Evolutionary conservation across 352 stramenopile genomes (phyloP).

Genomic region (Peronospora destructor): DNA sequence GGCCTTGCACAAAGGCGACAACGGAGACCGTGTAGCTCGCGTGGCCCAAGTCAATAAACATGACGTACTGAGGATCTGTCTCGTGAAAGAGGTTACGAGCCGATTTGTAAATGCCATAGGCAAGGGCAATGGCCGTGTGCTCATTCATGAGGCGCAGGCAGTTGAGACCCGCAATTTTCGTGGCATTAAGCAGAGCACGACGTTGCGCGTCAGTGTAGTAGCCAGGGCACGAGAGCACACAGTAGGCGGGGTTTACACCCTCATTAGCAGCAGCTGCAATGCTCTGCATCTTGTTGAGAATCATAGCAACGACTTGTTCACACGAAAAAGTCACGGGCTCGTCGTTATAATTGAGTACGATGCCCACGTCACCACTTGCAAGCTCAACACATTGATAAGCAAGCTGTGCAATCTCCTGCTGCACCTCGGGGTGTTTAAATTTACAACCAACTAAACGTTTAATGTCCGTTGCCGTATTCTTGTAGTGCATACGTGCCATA

Average conservation of each 20-base stretch:
- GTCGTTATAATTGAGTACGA: slow-evolving; percentile 91
- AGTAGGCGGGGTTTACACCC: slow-evolving; percentile 81
- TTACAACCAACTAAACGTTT: slow-evolving; percentile 96
- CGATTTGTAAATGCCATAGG: slow-evolving; percentile 95
- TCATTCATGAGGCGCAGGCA: slow-evolving; percentile 97
- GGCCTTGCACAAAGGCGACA: slow-evolving; percentile 91
- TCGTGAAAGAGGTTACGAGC: slow-evolving; percentile 92
- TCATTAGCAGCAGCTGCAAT: slow-evolving; percentile 92
- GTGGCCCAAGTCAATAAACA: slow-evolving; percentile 99
- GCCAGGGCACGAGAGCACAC: slow-evolving; percentile 92
- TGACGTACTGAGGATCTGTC: slow-evolving; percentile 91
- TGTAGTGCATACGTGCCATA: slow-evolving; percentile 94
- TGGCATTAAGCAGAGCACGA: slow-evolving; percentile 90
- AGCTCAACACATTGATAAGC: slow-evolving; percentile 89
- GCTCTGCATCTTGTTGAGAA: slow-evolving; percentile 94
- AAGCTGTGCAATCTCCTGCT: slow-evolving; percentile 91
- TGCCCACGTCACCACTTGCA: slow-evolving; percentile 81
- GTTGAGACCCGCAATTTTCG: slow-evolving; percentile 92
- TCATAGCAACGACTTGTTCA: slow-evolving; percentile 95
- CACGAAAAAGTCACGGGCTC: slow-evolving; percentile 87
- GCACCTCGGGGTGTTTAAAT: slow-evolving; percentile 93
- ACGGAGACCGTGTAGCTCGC: slow-evolving; percentile 89
- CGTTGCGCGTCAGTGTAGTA: slow-evolving; percentile 98
- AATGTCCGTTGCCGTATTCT: slow-evolving; percentile 96
- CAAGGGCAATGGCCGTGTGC: slow-evolving; percentile 92